Evolutionary conservation across 2,329 filamentous ascomycete genomes (phyloP).

Genomic region (Coleophoma crateriformis): DNA sequence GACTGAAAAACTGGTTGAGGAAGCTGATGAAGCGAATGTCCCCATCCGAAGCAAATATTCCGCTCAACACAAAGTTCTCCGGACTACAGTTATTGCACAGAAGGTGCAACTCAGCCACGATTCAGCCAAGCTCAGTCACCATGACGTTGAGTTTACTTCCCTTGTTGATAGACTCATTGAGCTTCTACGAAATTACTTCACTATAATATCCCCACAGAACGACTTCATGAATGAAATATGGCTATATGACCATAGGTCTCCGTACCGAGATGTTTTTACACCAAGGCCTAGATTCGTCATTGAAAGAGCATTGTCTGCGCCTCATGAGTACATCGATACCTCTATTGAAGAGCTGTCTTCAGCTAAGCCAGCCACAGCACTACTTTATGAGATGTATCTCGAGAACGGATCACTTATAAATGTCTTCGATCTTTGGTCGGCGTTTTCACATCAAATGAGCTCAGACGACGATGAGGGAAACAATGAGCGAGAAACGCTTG

Average conservation of each 20-base stretch:
- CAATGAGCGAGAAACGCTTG: conserved; percentile 53
- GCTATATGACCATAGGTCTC: conserved; percentile 67
- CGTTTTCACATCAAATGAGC: conserved; percentile 60
- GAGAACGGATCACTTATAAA: conserved; percentile 76
- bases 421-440: conserved; percentile 72
- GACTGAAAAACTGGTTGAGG: conserved; percentile 39
- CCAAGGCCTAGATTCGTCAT: conserved; percentile 66
- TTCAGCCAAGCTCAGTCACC: conserved; percentile 61
- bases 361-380: conserved; percentile 63
- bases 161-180: conserved; percentile 53
- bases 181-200: conserved; percentile 42
- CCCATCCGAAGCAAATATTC: conserved; percentile 70
- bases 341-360: conserved; percentile 44
- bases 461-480: conserved; percentile 28
- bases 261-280: conserved; percentile 68
- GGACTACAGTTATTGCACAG: conserved; percentile 76
- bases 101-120: conserved; percentile 76
- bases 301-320: conserved; percentile 65
- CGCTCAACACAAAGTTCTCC: conserved; percentile 61
- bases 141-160: conserved; percentile 65
- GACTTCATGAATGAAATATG: conserved; percentile 66
- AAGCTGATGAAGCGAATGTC: conserved; percentile 37
- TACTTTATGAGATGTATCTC: conserved; percentile 73
- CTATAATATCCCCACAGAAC: conserved; percentile 30
- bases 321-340: conserved; percentile 66